Conservation (phyloP, 768 basidiomycete genomes). For the Amanita thiersii region DNA sequence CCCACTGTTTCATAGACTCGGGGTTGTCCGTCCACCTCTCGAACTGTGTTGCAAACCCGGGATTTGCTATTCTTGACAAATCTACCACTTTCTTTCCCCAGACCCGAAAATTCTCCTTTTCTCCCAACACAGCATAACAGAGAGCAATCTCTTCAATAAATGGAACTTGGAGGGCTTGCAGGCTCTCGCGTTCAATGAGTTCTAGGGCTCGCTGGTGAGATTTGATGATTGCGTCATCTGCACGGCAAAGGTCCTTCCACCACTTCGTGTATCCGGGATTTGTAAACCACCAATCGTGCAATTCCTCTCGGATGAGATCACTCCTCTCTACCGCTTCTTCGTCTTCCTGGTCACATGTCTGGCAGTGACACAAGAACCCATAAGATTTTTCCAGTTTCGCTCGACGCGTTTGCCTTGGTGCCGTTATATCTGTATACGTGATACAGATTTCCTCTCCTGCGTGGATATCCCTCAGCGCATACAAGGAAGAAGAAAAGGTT, state of each 20-base stretch:
- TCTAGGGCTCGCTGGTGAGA: slow-evolving; percentile 29
- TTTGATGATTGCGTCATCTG: slow-evolving; percentile 30
- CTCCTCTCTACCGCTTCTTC: slow-evolving; percentile 16
- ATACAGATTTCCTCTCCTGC: slow-evolving; percentile 37
- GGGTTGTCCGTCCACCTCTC: slow-evolving; percentile 23
- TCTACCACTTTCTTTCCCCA: slow-evolving; percentile 27
- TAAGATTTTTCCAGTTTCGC: slow-evolving; percentile 28
- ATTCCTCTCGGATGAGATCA: slow-evolving; percentile 23
- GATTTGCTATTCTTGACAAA: slow-evolving; percentile 19
- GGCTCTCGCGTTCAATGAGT: slow-evolving; percentile 31
- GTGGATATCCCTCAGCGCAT: slow-evolving; percentile 29
- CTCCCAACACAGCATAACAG: slow-evolving; percentile 32
- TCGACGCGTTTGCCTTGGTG: slow-evolving; percentile 24
- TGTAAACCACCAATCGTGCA: slow-evolving; percentile 26
- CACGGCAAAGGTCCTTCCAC: slow-evolving; percentile 30
- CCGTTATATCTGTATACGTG: slow-evolving; percentile 33
- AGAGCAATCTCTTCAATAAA: slow-evolving; percentile 36
- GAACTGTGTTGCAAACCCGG: slow-evolving; percentile 19
- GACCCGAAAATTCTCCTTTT: slow-evolving; percentile 22
- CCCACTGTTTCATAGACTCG: slow-evolving; percentile 27
- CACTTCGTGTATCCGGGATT: slow-evolving; percentile 32
- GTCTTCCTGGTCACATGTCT: slow-evolving; percentile 23
- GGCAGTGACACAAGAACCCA: slow-evolving; percentile 32
- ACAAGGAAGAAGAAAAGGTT: slow-evolving; percentile 29
- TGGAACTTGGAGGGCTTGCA: slow-evolving; percentile 29